A percentile compares a stretch with the other conserved stretches of the same genome.
Conservation (phyloP, 1,139 yeast genomes). For the Kluyveromyces marxianus region DNA sequence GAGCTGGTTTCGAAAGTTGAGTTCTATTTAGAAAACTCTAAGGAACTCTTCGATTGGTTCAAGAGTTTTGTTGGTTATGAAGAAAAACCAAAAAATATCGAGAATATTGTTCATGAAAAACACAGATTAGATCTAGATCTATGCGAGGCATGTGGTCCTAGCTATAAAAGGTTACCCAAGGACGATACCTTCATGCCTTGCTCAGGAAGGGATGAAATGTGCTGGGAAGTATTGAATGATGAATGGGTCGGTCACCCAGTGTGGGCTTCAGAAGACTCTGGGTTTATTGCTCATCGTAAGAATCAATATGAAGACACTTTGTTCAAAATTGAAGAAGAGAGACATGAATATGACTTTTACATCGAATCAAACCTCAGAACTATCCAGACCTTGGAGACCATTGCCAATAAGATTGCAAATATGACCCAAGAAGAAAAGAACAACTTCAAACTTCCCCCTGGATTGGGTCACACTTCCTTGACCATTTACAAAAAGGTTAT, state of each 20-base stretch:
- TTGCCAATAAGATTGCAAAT: conserved; percentile 87
- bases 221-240: conserved; percentile 97
- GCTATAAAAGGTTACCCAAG: conserved; percentile 87
- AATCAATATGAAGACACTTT: conserved; percentile 95
- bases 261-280: conserved; percentile 99
- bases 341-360: conserved; percentile 92
- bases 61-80: conserved; percentile 86
- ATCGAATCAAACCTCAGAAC: conserved; percentile 94
- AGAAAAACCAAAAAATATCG: conserved; percentile 69
- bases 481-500: conserved; percentile 92
- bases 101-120: conserved; percentile 80
- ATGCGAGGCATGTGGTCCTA: conserved; percentile 85
- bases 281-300: conserved; percentile 94
- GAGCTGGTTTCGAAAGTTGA: conserved; percentile 80
- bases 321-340: conserved; percentile 92
- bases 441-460: conserved; percentile 79
- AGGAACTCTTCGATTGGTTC: conserved; percentile 84
- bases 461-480: conserved; percentile 82
- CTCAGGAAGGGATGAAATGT: conserved; percentile 97
- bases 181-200: conserved; percentile 96
- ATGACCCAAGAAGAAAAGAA: conserved; percentile 90
- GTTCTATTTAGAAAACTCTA: conserved; percentile 72
- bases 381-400: conserved; percentile 89
- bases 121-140: conserved; percentile 82
- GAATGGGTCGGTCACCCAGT: conserved; percentile 99